These are phyloP conservation scores for Kalanchoe fedtschenkoi DNA, from an alignment of 164 flowering plant species.

Conservation along the genomic window DNA sequence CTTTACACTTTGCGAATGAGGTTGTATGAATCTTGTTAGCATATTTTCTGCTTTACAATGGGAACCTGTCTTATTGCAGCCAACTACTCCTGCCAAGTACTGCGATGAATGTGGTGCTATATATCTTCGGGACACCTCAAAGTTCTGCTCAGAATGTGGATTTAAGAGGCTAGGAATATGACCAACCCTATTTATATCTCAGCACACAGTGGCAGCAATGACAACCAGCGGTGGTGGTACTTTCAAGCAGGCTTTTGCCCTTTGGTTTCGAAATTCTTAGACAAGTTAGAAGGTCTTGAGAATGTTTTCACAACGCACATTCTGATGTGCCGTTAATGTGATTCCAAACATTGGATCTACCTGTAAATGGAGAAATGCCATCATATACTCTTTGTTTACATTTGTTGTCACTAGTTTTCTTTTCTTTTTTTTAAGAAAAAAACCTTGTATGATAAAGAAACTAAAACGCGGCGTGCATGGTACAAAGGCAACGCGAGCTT, in stretches of 20 bases:
- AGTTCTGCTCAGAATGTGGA: constrained; percentile 94
- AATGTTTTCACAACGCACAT: neutral
- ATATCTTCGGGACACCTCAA: constrained; percentile 81
- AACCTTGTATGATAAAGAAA: no score
- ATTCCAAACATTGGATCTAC: no score
- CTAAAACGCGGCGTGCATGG: no score
- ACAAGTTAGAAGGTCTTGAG: neutral
- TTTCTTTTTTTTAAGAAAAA: no score
- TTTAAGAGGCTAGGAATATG: constrained; percentile 72
- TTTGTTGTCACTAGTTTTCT: no score
- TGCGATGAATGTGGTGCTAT: constrained; percentile 93
- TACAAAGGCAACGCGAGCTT: no score
- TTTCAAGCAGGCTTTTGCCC: neutral
- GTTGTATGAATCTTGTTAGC: neutral
- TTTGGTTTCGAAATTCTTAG: neutral
- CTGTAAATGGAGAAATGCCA: no score
- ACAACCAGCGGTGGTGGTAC: no score
- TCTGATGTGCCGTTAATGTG: neutral
- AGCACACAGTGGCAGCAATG: neutral
- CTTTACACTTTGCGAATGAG: neutral
- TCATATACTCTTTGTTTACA: no score
- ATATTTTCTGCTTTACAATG: neutral
- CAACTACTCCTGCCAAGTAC: constrained; percentile 72
- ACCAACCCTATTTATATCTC: constrained; percentile 5
- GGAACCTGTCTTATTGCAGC: constrained; percentile 37